Evolutionary conservation across 176 grass and related monocot genomes (phyloP).

Genomic region (Ensete ventricosum): DNA sequence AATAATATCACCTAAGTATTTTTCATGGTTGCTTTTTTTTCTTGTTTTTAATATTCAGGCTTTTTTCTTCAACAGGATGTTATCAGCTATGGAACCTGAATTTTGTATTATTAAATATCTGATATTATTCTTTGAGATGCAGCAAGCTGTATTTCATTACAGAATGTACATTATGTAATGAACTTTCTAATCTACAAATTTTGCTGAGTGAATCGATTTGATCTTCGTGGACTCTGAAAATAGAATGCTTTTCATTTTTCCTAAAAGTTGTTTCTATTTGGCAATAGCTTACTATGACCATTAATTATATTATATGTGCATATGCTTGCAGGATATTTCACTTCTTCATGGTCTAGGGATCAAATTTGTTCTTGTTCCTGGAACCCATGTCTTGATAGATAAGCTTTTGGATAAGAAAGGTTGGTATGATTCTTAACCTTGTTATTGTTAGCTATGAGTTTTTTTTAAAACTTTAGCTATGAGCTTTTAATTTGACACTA

Average conservation of each 20-base stretch:
- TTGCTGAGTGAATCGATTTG: neutral
- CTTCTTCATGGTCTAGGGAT: constrained; percentile 94
- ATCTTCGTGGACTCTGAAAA: neutral
- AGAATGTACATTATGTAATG: neutral
- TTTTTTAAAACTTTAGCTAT: neutral
- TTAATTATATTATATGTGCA: constrained; percentile 8
- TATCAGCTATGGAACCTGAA: too few species aligned
- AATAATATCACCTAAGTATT: too few species aligned
- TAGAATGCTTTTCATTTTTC: neutral
- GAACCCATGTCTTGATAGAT: constrained; percentile 89
- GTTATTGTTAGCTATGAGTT: neutral
- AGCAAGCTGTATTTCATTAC: neutral
- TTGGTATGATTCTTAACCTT: constrained; percentile 13
- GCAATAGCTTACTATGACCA: neutral
- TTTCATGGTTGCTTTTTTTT: too few species aligned
- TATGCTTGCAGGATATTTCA: constrained; percentile 67
- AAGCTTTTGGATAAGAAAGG: constrained; percentile 80
- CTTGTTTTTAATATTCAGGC: too few species aligned
- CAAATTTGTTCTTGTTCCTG: constrained; percentile 93
- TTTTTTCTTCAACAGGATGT: too few species aligned
- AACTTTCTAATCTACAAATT: neutral
- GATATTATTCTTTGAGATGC: neutral
- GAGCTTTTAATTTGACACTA: neutral
- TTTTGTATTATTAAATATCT: too few species aligned
- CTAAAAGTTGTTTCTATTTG: neutral